These are phyloP conservation scores for Wickerhamiella lipophila DNA, from an alignment of 805 yeast species.

Conservation along the genomic window DNA sequence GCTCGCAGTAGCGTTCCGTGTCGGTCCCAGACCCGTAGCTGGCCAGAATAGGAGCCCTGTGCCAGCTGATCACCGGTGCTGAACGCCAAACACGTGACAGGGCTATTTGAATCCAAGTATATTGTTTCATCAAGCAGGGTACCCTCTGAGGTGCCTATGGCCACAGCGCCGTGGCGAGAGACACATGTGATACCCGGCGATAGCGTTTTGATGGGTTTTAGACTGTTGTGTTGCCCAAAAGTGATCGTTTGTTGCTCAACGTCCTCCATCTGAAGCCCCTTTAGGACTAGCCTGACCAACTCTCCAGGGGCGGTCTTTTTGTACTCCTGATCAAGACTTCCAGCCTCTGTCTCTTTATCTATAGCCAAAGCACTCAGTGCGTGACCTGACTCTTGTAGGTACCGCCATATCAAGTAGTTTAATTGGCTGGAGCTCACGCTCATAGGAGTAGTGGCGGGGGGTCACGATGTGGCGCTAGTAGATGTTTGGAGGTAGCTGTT, in stretches of 20 bases:
- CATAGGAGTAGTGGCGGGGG: constrained; percentile 33
- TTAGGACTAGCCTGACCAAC: constrained; percentile 69
- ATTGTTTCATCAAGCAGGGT: neutral
- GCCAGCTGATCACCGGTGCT: constrained; percentile 33
- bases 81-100: constrained; percentile 14
- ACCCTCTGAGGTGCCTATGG: constrained; percentile 14
- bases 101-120: constrained; percentile 2
- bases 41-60: constrained; percentile 60
- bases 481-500: neutral
- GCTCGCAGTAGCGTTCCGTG: constrained; percentile 54
- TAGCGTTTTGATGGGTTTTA: constrained; percentile 1
- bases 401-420: constrained; percentile 86
- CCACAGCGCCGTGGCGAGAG: constrained; percentile 1
- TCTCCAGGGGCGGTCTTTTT: constrained; percentile 46
- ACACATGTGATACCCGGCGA: neutral
- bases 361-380: constrained; percentile 71
- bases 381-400: constrained; percentile 58
- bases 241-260: constrained; percentile 34
- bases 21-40: constrained; percentile 62
- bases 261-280: constrained; percentile 68
- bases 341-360: constrained; percentile 45
- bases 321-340: constrained; percentile 44
- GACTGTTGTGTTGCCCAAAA: neutral
- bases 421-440: constrained; percentile 71
- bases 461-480: neutral